phyloP scores from a whole-genome alignment of 306 rosid genomes.

The Mimosa pudica region DNA sequence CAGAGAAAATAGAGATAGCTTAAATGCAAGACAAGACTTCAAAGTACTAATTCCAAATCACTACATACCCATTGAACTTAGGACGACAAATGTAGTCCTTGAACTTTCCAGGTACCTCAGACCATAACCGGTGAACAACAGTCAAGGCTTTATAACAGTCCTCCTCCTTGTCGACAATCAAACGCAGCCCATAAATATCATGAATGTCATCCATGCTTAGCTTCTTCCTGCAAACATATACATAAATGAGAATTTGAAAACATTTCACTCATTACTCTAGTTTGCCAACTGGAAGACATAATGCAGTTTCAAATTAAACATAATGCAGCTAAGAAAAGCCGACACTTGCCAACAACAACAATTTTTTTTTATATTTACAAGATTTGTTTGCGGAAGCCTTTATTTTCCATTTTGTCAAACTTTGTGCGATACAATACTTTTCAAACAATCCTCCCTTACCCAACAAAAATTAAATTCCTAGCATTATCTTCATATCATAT shows the following conservation, averaged over 20 bases:
- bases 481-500: neutral
- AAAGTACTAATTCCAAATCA: neutral
- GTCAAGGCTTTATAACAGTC: slow-evolving; percentile 85
- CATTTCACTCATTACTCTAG: neutral
- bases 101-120: slow-evolving; percentile 82
- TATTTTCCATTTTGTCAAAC: neutral
- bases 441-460: neutral
- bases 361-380: neutral
- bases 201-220: slow-evolving; percentile 83
- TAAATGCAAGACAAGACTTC: slow-evolving; percentile 17
- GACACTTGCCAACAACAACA: neutral
- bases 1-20: slow-evolving; percentile 29
- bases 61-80: slow-evolving; percentile 85
- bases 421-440: neutral
- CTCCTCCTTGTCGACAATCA: slow-evolving; percentile 86
- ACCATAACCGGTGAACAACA: slow-evolving; percentile 79
- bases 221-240: slow-evolving; percentile 72
- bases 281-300: neutral
- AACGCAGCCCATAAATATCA: slow-evolving; percentile 89
- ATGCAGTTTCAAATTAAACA: neutral
- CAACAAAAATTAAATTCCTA: neutral
- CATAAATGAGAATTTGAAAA: slow-evolving; percentile 25
- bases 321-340: neutral
- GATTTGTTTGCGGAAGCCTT: neutral
- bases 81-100: slow-evolving; percentile 86